Base-by-base conservation (phyloP, 345 rosid genomes). In the Boechera retrofracta region DNA sequence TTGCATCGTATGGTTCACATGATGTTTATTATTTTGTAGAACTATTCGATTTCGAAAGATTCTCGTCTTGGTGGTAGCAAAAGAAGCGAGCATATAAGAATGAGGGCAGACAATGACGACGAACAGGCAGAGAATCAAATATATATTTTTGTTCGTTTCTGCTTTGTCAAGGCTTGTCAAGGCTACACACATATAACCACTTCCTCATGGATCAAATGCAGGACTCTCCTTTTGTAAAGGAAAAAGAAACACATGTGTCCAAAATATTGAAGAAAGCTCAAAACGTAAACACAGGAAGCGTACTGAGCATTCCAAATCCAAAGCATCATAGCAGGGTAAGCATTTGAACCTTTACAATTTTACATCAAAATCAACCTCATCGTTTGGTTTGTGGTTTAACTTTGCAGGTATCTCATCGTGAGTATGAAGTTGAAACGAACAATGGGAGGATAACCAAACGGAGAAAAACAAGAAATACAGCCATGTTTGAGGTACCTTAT, bases 241-340 rank as follows among this genome's bases (percentile, higher is more conserved):
- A 10, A 45, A 45, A 45, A 64, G 55, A 29, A 5, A 31, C 69
- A 47, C 54, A 41, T 0, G 28, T n/a, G 24, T 38, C 47, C 55
- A 64, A 31, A 45, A 47, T 29, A 33, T 47, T 45, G n/a, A 64
- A 64, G 41, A 64, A 48, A 45, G 15, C 55, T 64, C 41, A 64
- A n/a, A 47, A 45, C 10, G 41, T 64, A 64, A 64, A 64, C 69
- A 31, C 55, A 45, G 69, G 55, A 32, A 45, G 69, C 55, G n/a
- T 64, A 29, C 32, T 45, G 69, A 64, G 69, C 69, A 64, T 45
- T 45, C 69, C 69, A 64, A 64, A 64, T 49, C 55, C 69, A 10
- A 64, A 47, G 55, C 55, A 47, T 31, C 69, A n/a, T 45, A 47
- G 10, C 29, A 45, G 18, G 41, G 55, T 64, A 64, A 9, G 29